Conservation (phyloP, 1,139 yeast genomes). For the Hansenula sp. region DNA sequence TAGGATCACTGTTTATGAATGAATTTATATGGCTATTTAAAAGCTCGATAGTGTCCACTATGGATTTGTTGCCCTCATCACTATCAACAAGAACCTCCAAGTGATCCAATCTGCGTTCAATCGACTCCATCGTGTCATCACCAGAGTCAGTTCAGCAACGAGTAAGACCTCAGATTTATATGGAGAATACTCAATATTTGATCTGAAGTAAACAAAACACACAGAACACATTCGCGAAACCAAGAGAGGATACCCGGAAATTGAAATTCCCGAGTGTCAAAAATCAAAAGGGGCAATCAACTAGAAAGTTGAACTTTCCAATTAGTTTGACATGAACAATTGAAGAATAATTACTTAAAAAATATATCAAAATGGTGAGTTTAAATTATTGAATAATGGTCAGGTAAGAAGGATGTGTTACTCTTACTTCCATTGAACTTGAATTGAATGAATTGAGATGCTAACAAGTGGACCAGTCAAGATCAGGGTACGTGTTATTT, state of each 20-base stretch:
- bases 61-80: background rate
- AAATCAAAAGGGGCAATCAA: background rate
- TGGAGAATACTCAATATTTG: no score
- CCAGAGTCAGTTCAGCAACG: no score
- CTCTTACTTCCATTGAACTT: background rate
- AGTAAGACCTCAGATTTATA: no score
- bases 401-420: background rate
- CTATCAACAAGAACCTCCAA: background rate
- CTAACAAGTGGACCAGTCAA: conserved; percentile 38
- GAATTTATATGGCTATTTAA: background rate
- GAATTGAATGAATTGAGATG: background rate
- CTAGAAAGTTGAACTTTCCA: no score
- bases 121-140: background rate
- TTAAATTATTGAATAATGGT: background rate
- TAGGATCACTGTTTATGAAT: background rate
- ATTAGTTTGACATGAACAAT: background rate
- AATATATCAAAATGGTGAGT: background rate
- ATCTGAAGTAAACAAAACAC: background rate
- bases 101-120: background rate
- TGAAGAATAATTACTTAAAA: no score
- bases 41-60: background rate
- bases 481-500: conserved; percentile 68
- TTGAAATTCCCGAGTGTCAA: background rate
- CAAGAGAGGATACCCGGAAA: background rate
- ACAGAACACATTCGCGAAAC: no score